These are phyloP conservation scores for Aspergillus puulaauensis DNA, from an alignment of 2,329 filamentous ascomycete species.

Conservation along the genomic window DNA sequence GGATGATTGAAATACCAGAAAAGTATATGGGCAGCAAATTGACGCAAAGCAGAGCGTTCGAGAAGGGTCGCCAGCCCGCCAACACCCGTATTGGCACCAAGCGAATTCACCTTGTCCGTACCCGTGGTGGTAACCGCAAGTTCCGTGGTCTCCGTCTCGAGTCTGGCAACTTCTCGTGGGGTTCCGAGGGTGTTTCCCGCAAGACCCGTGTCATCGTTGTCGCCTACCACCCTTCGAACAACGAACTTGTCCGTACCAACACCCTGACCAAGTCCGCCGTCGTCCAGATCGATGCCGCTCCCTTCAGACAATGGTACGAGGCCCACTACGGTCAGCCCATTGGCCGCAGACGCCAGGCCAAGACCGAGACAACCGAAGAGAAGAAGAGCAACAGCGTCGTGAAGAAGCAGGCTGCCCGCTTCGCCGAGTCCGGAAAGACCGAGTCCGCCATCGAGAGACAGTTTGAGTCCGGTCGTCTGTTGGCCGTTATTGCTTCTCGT, in stretches of 20 bases:
- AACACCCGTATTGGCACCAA: constrained; percentile 98
- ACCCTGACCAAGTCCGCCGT: constrained; percentile 99
- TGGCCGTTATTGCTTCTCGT: constrained; percentile 86
- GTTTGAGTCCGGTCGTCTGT: constrained; percentile 98
- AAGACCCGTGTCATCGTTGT: constrained; percentile 99
- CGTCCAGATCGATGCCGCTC: constrained; percentile 96
- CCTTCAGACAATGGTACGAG: constrained; percentile 99
- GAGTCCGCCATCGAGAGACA: constrained; percentile 92
- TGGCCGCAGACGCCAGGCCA: constrained; percentile 88
- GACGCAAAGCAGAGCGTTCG: constrained; percentile 85
- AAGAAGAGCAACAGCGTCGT: constrained; percentile 96
- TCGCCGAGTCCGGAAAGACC: constrained; percentile 84
- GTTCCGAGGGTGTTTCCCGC: constrained; percentile 94
- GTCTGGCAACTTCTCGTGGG: constrained; percentile 99
- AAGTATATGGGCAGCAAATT: not conserved
- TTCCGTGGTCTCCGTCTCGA: constrained; percentile 99
- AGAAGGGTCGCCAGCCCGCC: constrained; percentile 98
- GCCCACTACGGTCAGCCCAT: constrained; percentile 93
- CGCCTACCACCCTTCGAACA: constrained; percentile 99
- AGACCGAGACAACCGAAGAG: constrained; percentile 59
- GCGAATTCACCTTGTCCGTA: constrained; percentile 95
- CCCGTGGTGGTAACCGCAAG: constrained; percentile 98
- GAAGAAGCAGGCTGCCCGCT: constrained; percentile 93
- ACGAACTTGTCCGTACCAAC: constrained; percentile 99
- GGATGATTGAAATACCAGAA: not conserved